These are phyloP conservation scores for Rhynchosporium agropyri DNA, from an alignment of 2,329 filamentous ascomycete species.

Conservation along the genomic window DNA sequence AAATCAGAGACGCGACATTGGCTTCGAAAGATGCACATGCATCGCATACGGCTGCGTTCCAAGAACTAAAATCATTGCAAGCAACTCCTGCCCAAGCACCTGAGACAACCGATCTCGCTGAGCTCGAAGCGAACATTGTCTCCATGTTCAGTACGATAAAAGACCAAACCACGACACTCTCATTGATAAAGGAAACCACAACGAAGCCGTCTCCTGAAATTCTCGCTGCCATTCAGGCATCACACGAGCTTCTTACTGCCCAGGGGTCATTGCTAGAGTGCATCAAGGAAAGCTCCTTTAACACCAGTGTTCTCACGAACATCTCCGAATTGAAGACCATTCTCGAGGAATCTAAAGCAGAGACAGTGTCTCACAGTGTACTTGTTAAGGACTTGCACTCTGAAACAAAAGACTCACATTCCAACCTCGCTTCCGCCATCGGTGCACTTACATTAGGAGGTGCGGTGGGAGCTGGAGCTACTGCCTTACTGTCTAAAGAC, in stretches of 20 bases:
- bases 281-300: slow-evolving; percentile 27
- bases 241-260: slow-evolving; percentile 20
- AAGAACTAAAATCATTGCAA: slow-evolving; percentile 29
- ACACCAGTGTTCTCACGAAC: slow-evolving; percentile 30
- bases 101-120: slow-evolving; percentile 22
- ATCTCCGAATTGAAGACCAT: slow-evolving; percentile 34
- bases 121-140: slow-evolving; percentile 30
- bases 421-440: slow-evolving; percentile 32
- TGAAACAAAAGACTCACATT: slow-evolving; percentile 32
- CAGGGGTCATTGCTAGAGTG: slow-evolving; percentile 31
- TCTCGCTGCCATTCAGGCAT: slow-evolving; percentile 20
- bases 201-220: slow-evolving; percentile 20
- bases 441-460: slow-evolving; percentile 32
- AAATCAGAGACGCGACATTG: slow-evolving; percentile 24
- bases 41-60: slow-evolving; percentile 25
- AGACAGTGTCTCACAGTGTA: slow-evolving; percentile 27
- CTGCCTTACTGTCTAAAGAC: slow-evolving; percentile 18
- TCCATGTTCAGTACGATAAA: slow-evolving; percentile 31
- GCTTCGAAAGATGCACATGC: slow-evolving; percentile 22
- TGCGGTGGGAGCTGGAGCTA: slow-evolving; percentile 30
- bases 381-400: slow-evolving; percentile 35
- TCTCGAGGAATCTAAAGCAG: slow-evolving; percentile 34
- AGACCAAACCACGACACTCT: slow-evolving; percentile 24
- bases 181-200: slow-evolving; percentile 27
- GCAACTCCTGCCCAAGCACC: not conserved